These are phyloP conservation scores for Huntiella savannae DNA, from an alignment of 2,329 filamentous ascomycete species.

Conservation along the genomic window DNA sequence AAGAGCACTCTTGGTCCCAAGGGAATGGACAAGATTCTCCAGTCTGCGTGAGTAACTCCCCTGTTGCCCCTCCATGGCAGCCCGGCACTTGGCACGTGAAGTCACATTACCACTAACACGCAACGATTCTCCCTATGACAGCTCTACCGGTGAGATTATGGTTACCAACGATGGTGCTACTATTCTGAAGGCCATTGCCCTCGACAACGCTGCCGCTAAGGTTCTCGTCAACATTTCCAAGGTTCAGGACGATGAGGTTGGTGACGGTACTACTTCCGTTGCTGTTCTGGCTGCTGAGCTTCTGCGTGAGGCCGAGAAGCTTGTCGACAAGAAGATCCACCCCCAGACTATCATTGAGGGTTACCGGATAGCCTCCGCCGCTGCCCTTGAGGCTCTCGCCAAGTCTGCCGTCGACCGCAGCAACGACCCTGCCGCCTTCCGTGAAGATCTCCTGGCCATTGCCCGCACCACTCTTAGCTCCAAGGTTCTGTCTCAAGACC, in stretches of 20 bases:
- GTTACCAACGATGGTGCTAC: slow-evolving; percentile 98
- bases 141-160: slow-evolving; percentile 90
- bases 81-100: neutral
- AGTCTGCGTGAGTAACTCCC: slow-evolving; percentile 58
- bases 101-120: slow-evolving; percentile 3
- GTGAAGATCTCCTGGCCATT: slow-evolving; percentile 75
- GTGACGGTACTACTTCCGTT: slow-evolving; percentile 96
- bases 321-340: slow-evolving; percentile 96
- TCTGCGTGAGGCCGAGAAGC: slow-evolving; percentile 85
- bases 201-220: slow-evolving; percentile 96
- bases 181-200: slow-evolving; percentile 92
- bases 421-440: slow-evolving; percentile 64
- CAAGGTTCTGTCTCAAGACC: slow-evolving; percentile 88
- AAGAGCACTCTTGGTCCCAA: slow-evolving; percentile 96
- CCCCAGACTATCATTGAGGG: slow-evolving; percentile 99
- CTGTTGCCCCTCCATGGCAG: neutral
- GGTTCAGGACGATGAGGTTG: slow-evolving; percentile 96
- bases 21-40: slow-evolving; percentile 97
- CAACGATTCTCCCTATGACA: slow-evolving; percentile 19
- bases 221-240: slow-evolving; percentile 98
- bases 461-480: slow-evolving; percentile 91
- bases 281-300: slow-evolving; percentile 89
- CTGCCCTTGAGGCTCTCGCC: slow-evolving; percentile 69
- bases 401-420: slow-evolving; percentile 79
- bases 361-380: slow-evolving; percentile 87